Evolutionary conservation across 257 asterid genomes (phyloP).

Genomic region (Solanum pimpinellifolium): DNA sequence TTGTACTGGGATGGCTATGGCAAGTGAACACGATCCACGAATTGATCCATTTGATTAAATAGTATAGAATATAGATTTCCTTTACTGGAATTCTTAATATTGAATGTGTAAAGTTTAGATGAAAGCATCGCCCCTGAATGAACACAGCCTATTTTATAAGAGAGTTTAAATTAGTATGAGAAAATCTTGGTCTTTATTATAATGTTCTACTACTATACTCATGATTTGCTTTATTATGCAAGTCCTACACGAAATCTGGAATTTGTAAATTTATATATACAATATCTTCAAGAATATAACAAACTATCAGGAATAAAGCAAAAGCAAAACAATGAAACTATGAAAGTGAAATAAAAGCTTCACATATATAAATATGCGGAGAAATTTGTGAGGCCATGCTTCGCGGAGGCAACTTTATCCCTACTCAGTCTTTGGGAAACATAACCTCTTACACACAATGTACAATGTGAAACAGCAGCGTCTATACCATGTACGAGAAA

Average conservation of each 20-base stretch:
- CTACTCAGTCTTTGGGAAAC: background rate
- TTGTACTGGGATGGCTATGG: slow-evolving; percentile 98
- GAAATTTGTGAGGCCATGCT: background rate
- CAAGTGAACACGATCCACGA: slow-evolving; percentile 91
- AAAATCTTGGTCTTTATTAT: background rate
- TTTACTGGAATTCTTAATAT: background rate
- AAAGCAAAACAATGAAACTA: background rate
- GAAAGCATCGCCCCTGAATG: background rate
- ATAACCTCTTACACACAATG: background rate
- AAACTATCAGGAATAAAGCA: background rate
- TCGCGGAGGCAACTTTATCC: background rate
- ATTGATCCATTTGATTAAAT: slow-evolving; percentile 75
- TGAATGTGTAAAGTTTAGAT: background rate
- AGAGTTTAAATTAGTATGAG: background rate
- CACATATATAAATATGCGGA: background rate
- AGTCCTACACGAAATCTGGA: background rate
- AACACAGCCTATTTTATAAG: background rate
- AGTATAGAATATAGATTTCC: background rate
- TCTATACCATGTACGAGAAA: background rate
- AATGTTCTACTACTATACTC: background rate
- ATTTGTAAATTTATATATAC: background rate
- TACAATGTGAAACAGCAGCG: background rate
- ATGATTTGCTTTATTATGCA: background rate
- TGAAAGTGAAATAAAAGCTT: background rate
- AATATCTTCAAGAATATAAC: background rate